Base-by-base conservation (phyloP, 306 rosid species). In the Quercus suber region DNA sequence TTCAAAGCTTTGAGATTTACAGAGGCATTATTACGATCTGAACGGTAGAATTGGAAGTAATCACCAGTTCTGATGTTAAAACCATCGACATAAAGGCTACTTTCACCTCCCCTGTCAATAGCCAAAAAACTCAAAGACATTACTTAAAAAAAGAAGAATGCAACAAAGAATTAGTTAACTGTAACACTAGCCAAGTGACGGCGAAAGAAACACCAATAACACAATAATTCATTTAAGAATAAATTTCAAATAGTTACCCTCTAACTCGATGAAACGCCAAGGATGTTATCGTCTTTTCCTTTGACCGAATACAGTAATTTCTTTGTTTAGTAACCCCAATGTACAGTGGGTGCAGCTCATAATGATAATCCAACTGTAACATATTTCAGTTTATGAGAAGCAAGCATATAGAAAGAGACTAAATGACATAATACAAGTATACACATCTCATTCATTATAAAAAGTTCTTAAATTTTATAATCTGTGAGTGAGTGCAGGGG, bases 11-110 rank as follows among this genome's bases (percentile, higher is more conserved):
- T 85, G 49, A 93, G 80, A 74, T 80, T 71, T 74, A 70, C 78
- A 73, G 85, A 76, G 74, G 83, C 87, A 10, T 74, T 41, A 2
- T 52, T 75, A 9, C 86, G 87, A 80, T 91, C 96, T 35, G 96
- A 88, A 77, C 56, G 81, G 89, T 93, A 91, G 88, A 93, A 84
- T 69, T 85, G 94, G 78, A 93, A 89, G 84, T 51, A 17, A 83
- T 93, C 92, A 31, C 94, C 96, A 72, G 87, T 87, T 83, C 63
- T 89, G 76, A 93, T 87, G 88, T 90, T 92, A 55, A 74, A 61
- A 60, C 96, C 96, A 33, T 84, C 88, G 21, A 88, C 88, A 81
- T 82, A 88, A 55, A 92, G 88, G 77, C 84, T 8, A 89, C 82
- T 87, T n/a, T 90, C 92, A 70, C 89, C 93, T 73, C 89, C 93